These are phyloP conservation scores for Candida xiaguanensis DNA, from an alignment of 805 yeast species.

Conservation along the genomic window DNA sequence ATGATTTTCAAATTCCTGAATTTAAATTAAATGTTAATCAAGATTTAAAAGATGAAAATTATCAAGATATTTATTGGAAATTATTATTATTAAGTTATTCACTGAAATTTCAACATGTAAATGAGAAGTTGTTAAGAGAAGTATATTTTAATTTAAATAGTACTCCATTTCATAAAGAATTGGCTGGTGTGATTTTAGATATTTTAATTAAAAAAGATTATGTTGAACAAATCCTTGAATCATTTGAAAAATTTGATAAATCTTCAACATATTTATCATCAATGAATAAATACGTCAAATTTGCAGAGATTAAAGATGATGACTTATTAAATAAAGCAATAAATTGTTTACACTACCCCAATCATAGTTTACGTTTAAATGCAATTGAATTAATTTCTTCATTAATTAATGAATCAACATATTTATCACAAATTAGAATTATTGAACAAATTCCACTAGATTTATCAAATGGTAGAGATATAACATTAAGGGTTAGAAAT, in stretches of 20 bases:
- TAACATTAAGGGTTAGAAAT: conserved; percentile 63
- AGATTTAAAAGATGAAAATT: background rate
- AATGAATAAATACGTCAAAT: conserved; percentile 14
- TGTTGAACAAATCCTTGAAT: conserved; percentile 1
- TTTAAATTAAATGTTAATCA: background rate
- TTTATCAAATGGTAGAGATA: conserved; percentile 69
- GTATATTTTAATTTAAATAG: background rate
- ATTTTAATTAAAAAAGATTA: conserved; percentile 1
- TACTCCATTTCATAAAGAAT: conserved; percentile 6
- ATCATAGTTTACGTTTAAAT: conserved; percentile 45
- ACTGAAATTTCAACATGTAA: background rate
- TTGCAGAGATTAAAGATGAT: conserved; percentile 8
- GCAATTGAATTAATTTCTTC: conserved; percentile 48
- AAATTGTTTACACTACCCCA: conserved; percentile 44
- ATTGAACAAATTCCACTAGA: conserved; percentile 73
- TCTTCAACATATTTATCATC: conserved; percentile 40
- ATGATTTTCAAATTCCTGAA: conserved; percentile 2
- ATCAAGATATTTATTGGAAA: conserved; percentile 43
- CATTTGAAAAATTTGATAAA: conserved; percentile 20
- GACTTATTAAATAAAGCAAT: conserved; percentile 13
- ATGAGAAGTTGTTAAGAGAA: background rate
- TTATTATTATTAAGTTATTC: conserved; percentile 32
- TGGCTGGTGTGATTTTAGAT: conserved; percentile 2
- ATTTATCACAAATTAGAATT: conserved; percentile 48
- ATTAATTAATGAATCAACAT: conserved; percentile 26